Conservation (phyloP, 169 alveolate species). For the Theileria annulata region DNA sequence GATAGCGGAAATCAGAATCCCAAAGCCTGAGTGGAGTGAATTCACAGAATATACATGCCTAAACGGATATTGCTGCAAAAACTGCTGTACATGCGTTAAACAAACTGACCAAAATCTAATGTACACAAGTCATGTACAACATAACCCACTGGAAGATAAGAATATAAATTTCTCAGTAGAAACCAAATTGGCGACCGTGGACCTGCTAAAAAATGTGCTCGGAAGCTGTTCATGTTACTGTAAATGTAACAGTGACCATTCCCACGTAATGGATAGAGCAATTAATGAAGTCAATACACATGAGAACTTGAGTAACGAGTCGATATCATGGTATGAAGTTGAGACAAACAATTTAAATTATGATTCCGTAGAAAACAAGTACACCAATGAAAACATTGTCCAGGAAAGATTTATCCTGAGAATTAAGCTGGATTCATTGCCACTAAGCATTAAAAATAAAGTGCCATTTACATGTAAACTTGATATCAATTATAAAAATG, state of each 20-base stretch:
- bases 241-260: constrained; percentile 34
- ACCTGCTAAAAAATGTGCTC: constrained; percentile 29
- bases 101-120: not conserved
- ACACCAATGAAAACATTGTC: constrained; percentile 28
- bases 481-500: constrained; percentile 25
- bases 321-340: constrained; percentile 56
- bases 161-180: constrained; percentile 32
- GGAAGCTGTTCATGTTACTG: constrained; percentile 58
- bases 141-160: constrained; percentile 9
- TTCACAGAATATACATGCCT: constrained; percentile 37
- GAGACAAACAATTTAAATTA: constrained; percentile 13
- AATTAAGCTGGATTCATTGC: constrained; percentile 43
- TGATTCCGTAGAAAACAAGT: not conserved
- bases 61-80: constrained; percentile 55
- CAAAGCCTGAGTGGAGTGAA: constrained; percentile 61
- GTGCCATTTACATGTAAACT: constrained; percentile 51
- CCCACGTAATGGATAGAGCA: constrained; percentile 37
- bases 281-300: constrained; percentile 20
- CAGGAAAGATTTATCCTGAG: constrained; percentile 62
- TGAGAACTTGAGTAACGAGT: not conserved
- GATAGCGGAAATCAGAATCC: constrained; percentile 57
- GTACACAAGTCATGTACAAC: not conserved
- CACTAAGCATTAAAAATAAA: constrained; percentile 26
- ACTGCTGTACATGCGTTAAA: constrained; percentile 49
- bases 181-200: constrained; percentile 37